A percentile compares a stretch with the other conserved stretches of the same genome.
Conservation (phyloP, 768 basidiomycete genomes). For the Lyophyllum semitale region DNA sequence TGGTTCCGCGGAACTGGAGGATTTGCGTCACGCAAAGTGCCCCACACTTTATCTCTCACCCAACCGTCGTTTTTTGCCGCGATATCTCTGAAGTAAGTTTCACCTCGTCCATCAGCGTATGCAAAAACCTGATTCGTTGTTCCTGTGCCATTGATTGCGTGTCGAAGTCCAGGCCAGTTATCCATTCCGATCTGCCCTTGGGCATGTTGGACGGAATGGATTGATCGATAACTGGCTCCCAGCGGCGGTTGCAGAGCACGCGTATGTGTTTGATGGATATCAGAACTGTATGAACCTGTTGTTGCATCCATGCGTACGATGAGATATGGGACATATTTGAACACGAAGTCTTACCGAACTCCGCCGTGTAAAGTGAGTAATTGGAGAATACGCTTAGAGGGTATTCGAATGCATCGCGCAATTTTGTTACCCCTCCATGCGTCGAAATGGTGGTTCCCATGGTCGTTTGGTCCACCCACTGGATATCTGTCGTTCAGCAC, state of each 20-base stretch:
- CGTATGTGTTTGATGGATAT: conserved; percentile 30
- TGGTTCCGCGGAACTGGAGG: conserved; percentile 29
- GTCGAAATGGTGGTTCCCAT: conserved; percentile 47
- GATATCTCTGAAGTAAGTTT: conserved; percentile 32
- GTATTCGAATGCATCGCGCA: conserved; percentile 56
- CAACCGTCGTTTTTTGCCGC: conserved; percentile 34
- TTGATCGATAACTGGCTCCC: conserved; percentile 20
- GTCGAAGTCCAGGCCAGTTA: conserved; percentile 32
- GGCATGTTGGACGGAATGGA: conserved; percentile 31
- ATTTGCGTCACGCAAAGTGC: conserved; percentile 26
- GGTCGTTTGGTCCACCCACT: conserved; percentile 55
- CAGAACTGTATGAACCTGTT: conserved; percentile 29
- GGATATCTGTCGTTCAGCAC: not conserved
- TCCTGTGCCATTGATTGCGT: conserved; percentile 34
- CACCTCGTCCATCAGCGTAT: conserved; percentile 28
- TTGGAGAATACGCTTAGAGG: conserved; percentile 42
- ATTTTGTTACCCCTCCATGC: conserved; percentile 44
- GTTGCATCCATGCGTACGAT: not conserved
- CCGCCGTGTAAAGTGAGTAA: conserved; percentile 26
- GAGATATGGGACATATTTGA: not conserved
- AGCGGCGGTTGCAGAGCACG: conserved; percentile 27
- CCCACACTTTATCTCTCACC: conserved; percentile 32
- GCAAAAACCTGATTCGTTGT: conserved; percentile 31
- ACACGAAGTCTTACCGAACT: conserved; percentile 23
- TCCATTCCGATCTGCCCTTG: conserved; percentile 33